Percentiles rank a stretch among this genome's conserved stretches.
These are phyloP conservation scores for Castanopsis chinensis DNA, from an alignment of 306 rosid genomes.

Conservation along the genomic window DNA sequence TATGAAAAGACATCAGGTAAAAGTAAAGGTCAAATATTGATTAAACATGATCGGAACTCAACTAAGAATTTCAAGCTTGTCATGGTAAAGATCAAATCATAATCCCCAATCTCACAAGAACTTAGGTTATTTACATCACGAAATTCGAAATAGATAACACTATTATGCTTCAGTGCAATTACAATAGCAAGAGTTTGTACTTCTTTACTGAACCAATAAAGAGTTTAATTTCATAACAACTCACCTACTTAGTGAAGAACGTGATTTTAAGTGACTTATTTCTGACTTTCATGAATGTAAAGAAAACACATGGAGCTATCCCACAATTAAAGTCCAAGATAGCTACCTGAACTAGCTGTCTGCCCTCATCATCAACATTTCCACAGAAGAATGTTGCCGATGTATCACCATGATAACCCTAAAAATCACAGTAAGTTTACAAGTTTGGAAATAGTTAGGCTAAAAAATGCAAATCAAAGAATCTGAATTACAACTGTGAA, in stretches of 20 bases:
- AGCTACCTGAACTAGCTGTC: conserved; percentile 73
- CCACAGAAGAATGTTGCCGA: conserved; percentile 89
- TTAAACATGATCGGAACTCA: background rate
- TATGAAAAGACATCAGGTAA: background rate
- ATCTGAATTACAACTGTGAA: background rate
- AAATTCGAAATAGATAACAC: background rate
- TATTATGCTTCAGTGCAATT: background rate
- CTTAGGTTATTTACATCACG: background rate
- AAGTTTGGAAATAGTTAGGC: conserved; percentile 18
- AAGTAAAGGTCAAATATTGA: background rate
- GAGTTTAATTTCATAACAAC: background rate
- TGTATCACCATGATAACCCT: conserved; percentile 96
- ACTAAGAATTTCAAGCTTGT: too few relatives aligned
- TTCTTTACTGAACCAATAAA: background rate
- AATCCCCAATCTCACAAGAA: background rate
- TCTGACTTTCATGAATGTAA: background rate
- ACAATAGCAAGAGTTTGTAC: background rate
- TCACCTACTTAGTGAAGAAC: background rate
- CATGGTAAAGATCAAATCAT: background rate
- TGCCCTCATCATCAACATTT: conserved; percentile 65
- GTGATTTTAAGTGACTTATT: background rate
- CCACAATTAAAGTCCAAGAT: conserved; percentile 10
- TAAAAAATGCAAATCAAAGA: background rate
- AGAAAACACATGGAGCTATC: background rate
- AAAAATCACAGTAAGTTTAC: conserved; percentile 27